Evolutionary conservation across 2,329 filamentous ascomycete genomes (phyloP).

Genomic region (Phoma sp.): DNA sequence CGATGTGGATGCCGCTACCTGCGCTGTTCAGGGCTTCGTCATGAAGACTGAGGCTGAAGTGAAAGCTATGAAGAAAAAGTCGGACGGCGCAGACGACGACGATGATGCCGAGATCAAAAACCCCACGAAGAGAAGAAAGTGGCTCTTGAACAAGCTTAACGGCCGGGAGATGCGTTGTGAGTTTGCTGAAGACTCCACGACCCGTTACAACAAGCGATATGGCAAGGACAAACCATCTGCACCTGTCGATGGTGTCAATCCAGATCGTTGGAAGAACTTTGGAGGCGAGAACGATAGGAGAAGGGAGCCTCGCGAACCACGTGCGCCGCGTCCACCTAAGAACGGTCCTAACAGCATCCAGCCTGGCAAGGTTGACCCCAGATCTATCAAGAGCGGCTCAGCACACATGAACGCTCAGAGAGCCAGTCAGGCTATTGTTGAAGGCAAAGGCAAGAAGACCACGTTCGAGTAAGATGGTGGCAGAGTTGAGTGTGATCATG

Average conservation of each 20-base stretch:
- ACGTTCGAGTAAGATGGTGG: constrained; percentile 66
- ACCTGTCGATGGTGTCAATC: constrained; percentile 43
- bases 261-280: constrained; percentile 37
- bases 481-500: neutral
- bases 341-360: constrained; percentile 12
- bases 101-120: constrained; percentile 52
- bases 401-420: constrained; percentile 59
- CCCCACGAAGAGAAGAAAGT: constrained; percentile 60
- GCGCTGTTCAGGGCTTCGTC: constrained; percentile 81
- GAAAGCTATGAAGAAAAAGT: constrained; percentile 50
- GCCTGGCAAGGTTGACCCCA: constrained; percentile 48
- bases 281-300: constrained; percentile 35
- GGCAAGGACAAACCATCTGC: constrained; percentile 67
- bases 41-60: constrained; percentile 65
- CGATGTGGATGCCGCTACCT: constrained; percentile 74
- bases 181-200: constrained; percentile 88
- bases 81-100: constrained; percentile 63
- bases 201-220: constrained; percentile 91
- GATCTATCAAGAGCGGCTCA: constrained; percentile 52
- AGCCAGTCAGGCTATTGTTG: constrained; percentile 79
- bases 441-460: constrained; percentile 78
- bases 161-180: constrained; percentile 86
- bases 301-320: constrained; percentile 36
- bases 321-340: constrained; percentile 22
- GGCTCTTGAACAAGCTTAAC: constrained; percentile 85